These are phyloP conservation scores for Atkinsonella texensis DNA, from an alignment of 2,329 filamentous ascomycete species.

Conservation along the genomic window DNA sequence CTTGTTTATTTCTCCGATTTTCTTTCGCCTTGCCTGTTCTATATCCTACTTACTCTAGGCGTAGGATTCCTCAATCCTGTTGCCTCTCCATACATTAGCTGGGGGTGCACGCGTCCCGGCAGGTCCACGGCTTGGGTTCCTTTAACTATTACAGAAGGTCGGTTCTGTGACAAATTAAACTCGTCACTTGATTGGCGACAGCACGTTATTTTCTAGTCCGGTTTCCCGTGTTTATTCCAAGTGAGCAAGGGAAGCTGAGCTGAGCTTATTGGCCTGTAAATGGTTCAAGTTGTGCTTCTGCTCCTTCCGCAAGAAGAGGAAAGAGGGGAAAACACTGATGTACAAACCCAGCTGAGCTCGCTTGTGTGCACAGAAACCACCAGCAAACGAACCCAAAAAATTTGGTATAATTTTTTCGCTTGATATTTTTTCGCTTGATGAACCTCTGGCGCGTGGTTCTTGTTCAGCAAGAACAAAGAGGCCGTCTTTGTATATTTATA, in stretches of 20 bases:
- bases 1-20: background rate
- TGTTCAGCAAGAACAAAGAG: background rate
- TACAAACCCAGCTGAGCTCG: background rate
- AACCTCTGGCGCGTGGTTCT: background rate
- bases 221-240: background rate
- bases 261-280: background rate
- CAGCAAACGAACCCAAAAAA: background rate
- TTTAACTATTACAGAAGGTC: background rate
- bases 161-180: background rate
- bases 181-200: background rate
- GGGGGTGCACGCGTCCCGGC: background rate
- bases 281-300: background rate
- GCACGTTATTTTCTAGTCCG: background rate
- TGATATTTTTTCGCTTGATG: too few relatives aligned
- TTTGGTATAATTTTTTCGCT: background rate
- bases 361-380: conserved; percentile 1
- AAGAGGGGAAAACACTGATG: background rate
- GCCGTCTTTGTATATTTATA: background rate
- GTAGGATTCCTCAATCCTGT: background rate
- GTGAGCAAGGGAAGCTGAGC: background rate
- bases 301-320: conserved; percentile 6
- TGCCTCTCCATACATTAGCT: background rate
- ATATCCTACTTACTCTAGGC: background rate
- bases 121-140: background rate
- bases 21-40: background rate